A percentile compares a stretch with the other conserved stretches of the same genome.
Evolutionary conservation across 371 early-diverging fungal species (phyloP).

Genomic region (Mucor irregularis): DNA sequence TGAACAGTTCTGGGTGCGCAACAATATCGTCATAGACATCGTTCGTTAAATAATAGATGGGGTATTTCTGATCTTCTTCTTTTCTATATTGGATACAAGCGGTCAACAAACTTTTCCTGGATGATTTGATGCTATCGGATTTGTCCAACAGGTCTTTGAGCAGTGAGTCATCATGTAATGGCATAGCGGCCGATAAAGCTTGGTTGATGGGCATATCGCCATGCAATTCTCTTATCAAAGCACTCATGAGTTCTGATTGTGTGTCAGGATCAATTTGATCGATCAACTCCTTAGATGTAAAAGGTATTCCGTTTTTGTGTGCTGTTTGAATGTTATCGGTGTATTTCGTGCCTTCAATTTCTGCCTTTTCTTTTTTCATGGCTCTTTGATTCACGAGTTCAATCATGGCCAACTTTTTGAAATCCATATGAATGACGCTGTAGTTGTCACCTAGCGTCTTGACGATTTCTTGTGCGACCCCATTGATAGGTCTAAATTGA

Average conservation of each 20-base stretch:
- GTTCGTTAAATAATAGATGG: slow-evolving; percentile 24
- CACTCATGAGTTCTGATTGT: slow-evolving; percentile 15
- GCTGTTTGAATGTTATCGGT: background rate
- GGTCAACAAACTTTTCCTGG: slow-evolving; percentile 13
- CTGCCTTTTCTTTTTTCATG: background rate
- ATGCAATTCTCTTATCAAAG: slow-evolving; percentile 22
- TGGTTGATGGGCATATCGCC: slow-evolving; percentile 38
- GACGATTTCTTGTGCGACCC: slow-evolving; percentile 15
- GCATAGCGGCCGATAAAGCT: slow-evolving; percentile 28
- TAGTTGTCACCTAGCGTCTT: slow-evolving; percentile 29
- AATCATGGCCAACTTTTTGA: slow-evolving; percentile 12
- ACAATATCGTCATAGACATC: slow-evolving; percentile 13
- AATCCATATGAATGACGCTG: slow-evolving; percentile 28
- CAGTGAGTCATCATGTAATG: slow-evolving; percentile 17
- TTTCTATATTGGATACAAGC: slow-evolving; percentile 29
- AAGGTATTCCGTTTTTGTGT: background rate
- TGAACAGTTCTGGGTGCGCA: slow-evolving; percentile 14
- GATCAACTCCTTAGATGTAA: background rate
- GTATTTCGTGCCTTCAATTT: slow-evolving; percentile 7
- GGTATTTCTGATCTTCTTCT: slow-evolving; percentile 18
- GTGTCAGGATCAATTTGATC: slow-evolving; percentile 1
- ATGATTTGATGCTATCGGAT: background rate
- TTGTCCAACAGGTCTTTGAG: slow-evolving; percentile 1
- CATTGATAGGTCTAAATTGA: slow-evolving; percentile 11
- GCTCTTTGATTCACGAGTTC: slow-evolving; percentile 15